Evolutionary conservation across 1,284 basidiomycete species (phyloP), one percentile per base, ranked within the genome.

Genomic region (Ceratobasidium sp.): DNA sequence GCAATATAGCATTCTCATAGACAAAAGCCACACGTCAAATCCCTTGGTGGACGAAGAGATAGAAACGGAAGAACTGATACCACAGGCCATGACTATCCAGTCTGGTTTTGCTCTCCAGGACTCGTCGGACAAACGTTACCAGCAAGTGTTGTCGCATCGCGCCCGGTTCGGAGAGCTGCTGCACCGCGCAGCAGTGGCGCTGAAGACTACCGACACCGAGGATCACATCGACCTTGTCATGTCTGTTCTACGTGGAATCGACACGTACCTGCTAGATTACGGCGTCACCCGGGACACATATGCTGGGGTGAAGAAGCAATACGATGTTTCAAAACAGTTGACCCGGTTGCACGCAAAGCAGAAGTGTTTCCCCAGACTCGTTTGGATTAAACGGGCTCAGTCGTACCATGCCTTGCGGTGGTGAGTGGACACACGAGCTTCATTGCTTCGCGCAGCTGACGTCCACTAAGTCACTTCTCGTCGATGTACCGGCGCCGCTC

Each of bases 181-280:
- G 39, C 88, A 92, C 77, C 84, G 84, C 19, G 95, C 95, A 0
- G 90, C 94, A 2, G 83, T 82, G 19, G 86, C 87, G n/a, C 83
- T 95, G 73, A 86, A 80, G 31, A 79, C 79, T 8, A 79, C 82
- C 0, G 82, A 81, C 49, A 80, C 81, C 64, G 96, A 98, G 82
- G 95, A 96, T 81, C 96, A 97, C 78, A 95, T 96, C 74, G 98
- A 99, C 81, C 91, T 94, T 11, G 90, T 98, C 76, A 84, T 92
- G 39, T 84, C 85, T 39, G 86, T 93, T 29, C 86, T 87, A 14
- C 89, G 88, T 77, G 89, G 90, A 0, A 90, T 94, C 58, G 92
- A 94, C 77, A 88, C 89, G 0, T 92, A 88, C 79, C 83, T 94
- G 77, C 84, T 94, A 64, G 89, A 90, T 75, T 94, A 94, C 81